Base-by-base conservation (phyloP, 768 basidiomycete genomes). In the Leccinum longicurvipes region DNA sequence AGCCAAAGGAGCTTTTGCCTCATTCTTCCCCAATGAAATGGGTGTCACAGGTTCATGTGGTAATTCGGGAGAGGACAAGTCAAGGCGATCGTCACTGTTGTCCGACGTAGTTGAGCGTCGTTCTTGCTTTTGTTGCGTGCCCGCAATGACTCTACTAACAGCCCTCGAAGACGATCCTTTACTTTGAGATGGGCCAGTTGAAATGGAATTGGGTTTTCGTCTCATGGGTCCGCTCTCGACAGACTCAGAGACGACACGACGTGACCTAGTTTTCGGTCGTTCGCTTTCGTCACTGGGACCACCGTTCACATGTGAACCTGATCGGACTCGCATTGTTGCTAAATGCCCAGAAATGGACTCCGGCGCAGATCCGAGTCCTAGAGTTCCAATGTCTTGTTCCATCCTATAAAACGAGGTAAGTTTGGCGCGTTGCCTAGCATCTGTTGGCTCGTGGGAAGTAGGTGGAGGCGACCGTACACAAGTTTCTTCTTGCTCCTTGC, bases 11-110 rank as follows among this genome's bases (percentile, higher is more conserved):
- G 53, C 24, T 39, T 53, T 66, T 53, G 21, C 51, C 50, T 47
- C 63, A 60, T 54, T 61, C 63, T 64, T 69, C 54, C 54, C 62
- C 47, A 55, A 34, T 12, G 70, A 64, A 25, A 72, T 62, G 2
- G 73, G 74, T 4, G 75, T 73, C 31, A 70, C 62, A 0, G 70
- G 69, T 21, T 65, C 67, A 19, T 58, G 49, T 21, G 72, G 74
- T 46, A 74, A 65, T 27, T 70, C 62, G 3, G 75, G 70, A 42
- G 68, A 70, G 17, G 63, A 58, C 21, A 66, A 36, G 21, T 69
- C 68, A n/a, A n/a, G n/a, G 14, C 25, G 56, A 39, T 58, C 52
- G 21, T 62, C 54, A 47, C 14, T 23, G 39, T 51, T 46, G 24
- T 69, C 65, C 3, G 62, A 59, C 3, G 59, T 63, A 27, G 48